Percentiles rank a stretch among this genome's conserved stretches.
These are phyloP conservation scores for Pseudogymnoascus sp. DNA, from an alignment of 2,329 filamentous ascomycete genomes.

Conservation along the genomic window DNA sequence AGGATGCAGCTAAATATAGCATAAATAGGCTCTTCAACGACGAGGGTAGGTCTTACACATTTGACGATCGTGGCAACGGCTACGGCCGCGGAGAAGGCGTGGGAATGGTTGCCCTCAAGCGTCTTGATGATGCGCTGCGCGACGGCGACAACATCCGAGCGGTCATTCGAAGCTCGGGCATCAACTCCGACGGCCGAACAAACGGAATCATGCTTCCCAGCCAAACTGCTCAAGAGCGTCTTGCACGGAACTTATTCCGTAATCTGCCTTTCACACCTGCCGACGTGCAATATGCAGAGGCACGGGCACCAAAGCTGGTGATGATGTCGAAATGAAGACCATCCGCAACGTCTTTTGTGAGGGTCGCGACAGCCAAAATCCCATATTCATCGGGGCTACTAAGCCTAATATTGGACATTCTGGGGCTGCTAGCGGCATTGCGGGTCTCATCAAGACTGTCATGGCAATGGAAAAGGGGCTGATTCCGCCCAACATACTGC, in stretches of 20 bases:
- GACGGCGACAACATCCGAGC: constrained; percentile 37
- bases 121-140: constrained; percentile 33
- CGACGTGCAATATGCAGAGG: constrained; percentile 15
- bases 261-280: constrained; percentile 9
- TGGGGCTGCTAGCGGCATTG: constrained; percentile 19
- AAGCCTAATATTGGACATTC: constrained; percentile 20
- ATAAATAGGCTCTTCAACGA: constrained; percentile 27
- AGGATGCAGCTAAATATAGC: background rate
- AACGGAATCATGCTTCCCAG: constrained; percentile 38
- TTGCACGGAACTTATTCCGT: constrained; percentile 28
- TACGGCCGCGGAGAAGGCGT: constrained; percentile 42
- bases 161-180: constrained; percentile 34
- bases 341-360: constrained; percentile 8
- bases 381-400: background rate
- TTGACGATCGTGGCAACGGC: constrained; percentile 36
- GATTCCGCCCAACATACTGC: constrained; percentile 25
- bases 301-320: constrained; percentile 10
- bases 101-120: constrained; percentile 36
- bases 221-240: constrained; percentile 27
- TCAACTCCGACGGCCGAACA: constrained; percentile 39
- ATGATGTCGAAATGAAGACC: constrained; percentile 14
- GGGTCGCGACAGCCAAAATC: background rate
- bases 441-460: constrained; percentile 20
- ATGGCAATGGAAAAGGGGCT: constrained; percentile 26
- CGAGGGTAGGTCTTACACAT: constrained; percentile 25